Conservation (phyloP, 768 basidiomycete species). For the Suillus americanus region DNA sequence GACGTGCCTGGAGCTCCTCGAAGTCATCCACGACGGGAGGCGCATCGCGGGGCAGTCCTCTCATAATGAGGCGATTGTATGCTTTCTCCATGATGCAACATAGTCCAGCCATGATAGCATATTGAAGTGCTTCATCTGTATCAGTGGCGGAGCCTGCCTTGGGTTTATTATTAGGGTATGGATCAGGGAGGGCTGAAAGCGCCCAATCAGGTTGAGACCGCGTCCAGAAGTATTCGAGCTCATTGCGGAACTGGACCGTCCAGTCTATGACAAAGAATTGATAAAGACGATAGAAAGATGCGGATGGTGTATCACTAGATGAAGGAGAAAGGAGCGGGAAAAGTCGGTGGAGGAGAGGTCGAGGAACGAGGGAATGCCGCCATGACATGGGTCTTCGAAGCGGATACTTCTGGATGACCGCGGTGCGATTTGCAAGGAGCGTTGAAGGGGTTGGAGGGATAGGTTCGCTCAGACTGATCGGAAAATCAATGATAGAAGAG, state of each 20-base stretch:
- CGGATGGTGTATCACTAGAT: constrained; percentile 23
- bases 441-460: constrained; percentile 6
- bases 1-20: constrained; percentile 28
- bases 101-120: constrained; percentile 28
- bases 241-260: constrained; percentile 29
- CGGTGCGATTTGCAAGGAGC: constrained; percentile 6
- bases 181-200: constrained; percentile 18
- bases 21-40: constrained; percentile 30
- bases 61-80: constrained; percentile 29
- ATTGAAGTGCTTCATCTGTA: constrained; percentile 21
- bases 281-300: constrained; percentile 36
- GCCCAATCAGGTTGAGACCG: constrained; percentile 4
- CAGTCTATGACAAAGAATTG: constrained; percentile 28
- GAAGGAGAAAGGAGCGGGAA: constrained; percentile 6
- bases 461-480: neutral
- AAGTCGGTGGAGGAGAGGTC: neutral
- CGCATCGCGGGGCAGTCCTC: constrained; percentile 31
- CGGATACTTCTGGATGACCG: constrained; percentile 1
- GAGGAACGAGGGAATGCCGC: neutral
- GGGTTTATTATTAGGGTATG: neutral
- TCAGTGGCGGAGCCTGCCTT: neutral
- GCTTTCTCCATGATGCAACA: constrained; percentile 28
- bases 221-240: constrained; percentile 34
- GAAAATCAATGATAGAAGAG: neutral
- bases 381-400: constrained; percentile 3